Conservation (phyloP, 805 yeast species). For the Ogataea sp. region DNA sequence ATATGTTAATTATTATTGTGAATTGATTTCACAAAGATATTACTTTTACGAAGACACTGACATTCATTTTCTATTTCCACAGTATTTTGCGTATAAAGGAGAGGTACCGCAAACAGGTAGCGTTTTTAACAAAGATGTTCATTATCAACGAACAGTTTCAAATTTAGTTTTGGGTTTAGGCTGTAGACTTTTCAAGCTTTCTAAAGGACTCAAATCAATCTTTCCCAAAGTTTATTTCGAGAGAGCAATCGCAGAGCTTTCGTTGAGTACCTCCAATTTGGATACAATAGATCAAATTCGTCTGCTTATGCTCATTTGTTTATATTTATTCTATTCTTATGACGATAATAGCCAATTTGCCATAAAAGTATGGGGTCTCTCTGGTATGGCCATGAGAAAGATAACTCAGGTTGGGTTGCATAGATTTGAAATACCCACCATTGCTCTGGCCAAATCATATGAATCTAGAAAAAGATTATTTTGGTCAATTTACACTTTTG, state of each 20-base stretch:
- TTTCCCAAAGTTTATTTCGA: constrained; percentile 10
- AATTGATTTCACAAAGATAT: constrained; percentile 8
- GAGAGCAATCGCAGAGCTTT: constrained; percentile 4
- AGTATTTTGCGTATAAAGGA: constrained; percentile 1
- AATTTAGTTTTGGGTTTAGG: constrained; percentile 9
- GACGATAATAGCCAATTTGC: constrained; percentile 8
- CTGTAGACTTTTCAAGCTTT: constrained; percentile 7
- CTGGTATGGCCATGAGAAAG: constrained; percentile 10
- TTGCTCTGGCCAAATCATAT: constrained; percentile 4
- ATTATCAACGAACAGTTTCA: constrained; percentile 4
- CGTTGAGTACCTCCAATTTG: constrained; percentile 2
- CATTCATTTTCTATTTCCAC: constrained; percentile 5
- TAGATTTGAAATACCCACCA: constrained; percentile 6
- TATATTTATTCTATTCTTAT: constrained; percentile 10
- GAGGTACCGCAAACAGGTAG: not conserved
- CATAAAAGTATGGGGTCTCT: constrained; percentile 12
- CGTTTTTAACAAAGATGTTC: not conserved
- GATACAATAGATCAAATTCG: constrained; percentile 8
- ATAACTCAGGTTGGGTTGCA: constrained; percentile 10
- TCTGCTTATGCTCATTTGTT: constrained; percentile 8
- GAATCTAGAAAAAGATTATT: constrained; percentile 5
- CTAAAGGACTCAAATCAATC: constrained; percentile 3
- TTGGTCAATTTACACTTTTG: constrained; percentile 13
- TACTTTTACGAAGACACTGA: constrained; percentile 8
- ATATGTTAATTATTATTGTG: constrained; percentile 6